Conservation (phyloP, 2,329 filamentous ascomycete species). For the Pseudogymnoascus sp. region DNA sequence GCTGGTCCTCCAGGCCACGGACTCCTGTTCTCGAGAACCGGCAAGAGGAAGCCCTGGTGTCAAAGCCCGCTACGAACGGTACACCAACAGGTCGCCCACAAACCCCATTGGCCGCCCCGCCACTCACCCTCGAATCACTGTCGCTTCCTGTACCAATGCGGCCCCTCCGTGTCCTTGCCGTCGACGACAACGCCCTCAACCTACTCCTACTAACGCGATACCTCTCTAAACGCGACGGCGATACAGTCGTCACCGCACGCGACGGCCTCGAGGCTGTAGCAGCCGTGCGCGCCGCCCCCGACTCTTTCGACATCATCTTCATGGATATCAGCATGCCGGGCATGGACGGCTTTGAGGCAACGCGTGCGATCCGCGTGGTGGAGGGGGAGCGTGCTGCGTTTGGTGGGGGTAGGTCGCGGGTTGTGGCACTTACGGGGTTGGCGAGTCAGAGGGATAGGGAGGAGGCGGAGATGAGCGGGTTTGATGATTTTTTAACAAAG, state of each 20-base stretch:
- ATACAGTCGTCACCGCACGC: conserved; percentile 33
- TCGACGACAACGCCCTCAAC: conserved; percentile 37
- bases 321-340: conserved; percentile 52
- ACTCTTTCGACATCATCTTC: conserved; percentile 36
- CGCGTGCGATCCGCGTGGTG: conserved; percentile 39
- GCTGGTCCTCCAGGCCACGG: neutral
- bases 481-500: conserved; percentile 49
- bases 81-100: neutral
- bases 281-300: conserved; percentile 27
- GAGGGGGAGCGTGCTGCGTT: conserved; percentile 30
- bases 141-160: neutral
- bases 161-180: conserved; percentile 27
- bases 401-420: conserved; percentile 14
- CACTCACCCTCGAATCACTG: conserved; percentile 1
- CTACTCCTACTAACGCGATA: conserved; percentile 31
- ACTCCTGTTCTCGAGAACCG: neutral
- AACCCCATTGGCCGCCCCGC: neutral
- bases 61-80: neutral
- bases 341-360: conserved; percentile 44
- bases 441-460: conserved; percentile 40
- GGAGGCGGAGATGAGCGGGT: conserved; percentile 43
- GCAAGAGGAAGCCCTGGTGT: neutral
- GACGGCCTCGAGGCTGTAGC: conserved; percentile 42
- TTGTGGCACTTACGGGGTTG: conserved; percentile 46
- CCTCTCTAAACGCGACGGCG: conserved; percentile 32